Percentiles rank a stretch among this genome's conserved stretches.
phyloP scores from a whole-genome alignment of 2,329 filamentous ascomycete species.

The Zymoseptoria tritici region DNA sequence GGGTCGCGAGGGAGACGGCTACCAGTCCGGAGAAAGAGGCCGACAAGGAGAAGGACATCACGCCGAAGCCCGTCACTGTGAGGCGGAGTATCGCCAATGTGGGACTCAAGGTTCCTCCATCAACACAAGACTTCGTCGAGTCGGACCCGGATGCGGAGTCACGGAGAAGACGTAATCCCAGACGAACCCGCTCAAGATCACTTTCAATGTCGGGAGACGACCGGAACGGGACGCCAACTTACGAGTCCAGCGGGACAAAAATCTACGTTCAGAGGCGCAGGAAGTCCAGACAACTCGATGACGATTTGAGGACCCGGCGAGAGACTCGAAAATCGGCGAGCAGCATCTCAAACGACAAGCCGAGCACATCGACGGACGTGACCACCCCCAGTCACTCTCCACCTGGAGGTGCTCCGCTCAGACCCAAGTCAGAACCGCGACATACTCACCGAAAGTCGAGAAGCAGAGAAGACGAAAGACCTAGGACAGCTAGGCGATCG shows the following conservation, averaged over 20 bases:
- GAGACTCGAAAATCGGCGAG: slow-evolving; percentile 18
- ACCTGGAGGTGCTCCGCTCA: neutral
- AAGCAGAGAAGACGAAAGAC: slow-evolving; percentile 9
- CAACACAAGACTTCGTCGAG: slow-evolving; percentile 24
- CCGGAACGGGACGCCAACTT: slow-evolving; percentile 20
- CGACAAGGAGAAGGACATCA: slow-evolving; percentile 16
- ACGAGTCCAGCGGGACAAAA: slow-evolving; percentile 27
- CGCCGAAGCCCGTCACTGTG: slow-evolving; percentile 25
- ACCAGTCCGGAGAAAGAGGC: slow-evolving; percentile 15
- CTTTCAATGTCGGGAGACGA: slow-evolving; percentile 18
- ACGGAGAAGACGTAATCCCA: slow-evolving; percentile 18
- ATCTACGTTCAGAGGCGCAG: slow-evolving; percentile 27
- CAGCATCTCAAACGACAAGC: slow-evolving; percentile 22
- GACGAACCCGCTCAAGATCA: slow-evolving; percentile 17
- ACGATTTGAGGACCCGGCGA: slow-evolving; percentile 20
- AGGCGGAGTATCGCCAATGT: slow-evolving; percentile 26
- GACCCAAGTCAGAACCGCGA: slow-evolving; percentile 16
- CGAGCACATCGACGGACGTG: slow-evolving; percentile 25
- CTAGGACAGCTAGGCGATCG: slow-evolving; percentile 7
- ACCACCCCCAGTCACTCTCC: slow-evolving; percentile 23
- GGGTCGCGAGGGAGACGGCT: slow-evolving; percentile 18
- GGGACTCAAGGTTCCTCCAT: slow-evolving; percentile 29
- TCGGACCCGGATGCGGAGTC: slow-evolving; percentile 17
- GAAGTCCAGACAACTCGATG: slow-evolving; percentile 16
- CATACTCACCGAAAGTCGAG: slow-evolving; percentile 4